These are phyloP conservation scores for Candida chauliodis DNA, from an alignment of 805 yeast genomes.

Conservation along the genomic window DNA sequence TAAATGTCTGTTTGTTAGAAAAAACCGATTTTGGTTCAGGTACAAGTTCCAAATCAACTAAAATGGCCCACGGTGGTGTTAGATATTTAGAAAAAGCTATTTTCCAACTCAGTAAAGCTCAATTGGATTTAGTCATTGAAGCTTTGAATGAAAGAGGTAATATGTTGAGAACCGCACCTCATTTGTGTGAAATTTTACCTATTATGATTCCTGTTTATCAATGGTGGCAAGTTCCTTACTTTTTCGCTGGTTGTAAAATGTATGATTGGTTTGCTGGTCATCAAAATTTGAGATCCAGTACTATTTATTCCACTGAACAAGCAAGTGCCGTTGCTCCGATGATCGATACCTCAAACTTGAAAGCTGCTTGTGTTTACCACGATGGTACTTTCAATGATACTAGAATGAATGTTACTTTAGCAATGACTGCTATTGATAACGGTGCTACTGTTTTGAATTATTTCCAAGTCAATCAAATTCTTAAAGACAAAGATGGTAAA, in stretches of 20 bases:
- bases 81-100: constrained; percentile 93
- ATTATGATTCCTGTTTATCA: constrained; percentile 94
- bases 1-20: constrained; percentile 83
- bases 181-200: constrained; percentile 79
- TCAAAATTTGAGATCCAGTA: constrained; percentile 78
- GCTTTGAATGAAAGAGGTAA: constrained; percentile 47
- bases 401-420: constrained; percentile 82
- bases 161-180: constrained; percentile 88
- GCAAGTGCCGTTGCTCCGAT: constrained; percentile 80
- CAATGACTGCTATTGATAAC: constrained; percentile 76
- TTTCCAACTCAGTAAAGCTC: constrained; percentile 87
- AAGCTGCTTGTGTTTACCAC: constrained; percentile 90
- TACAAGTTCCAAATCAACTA: constrained; percentile 90
- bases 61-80: constrained; percentile 97
- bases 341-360: constrained; percentile 72
- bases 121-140: constrained; percentile 38
- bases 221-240: constrained; percentile 95
- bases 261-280: constrained; percentile 91
- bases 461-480: constrained; percentile 71
- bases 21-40: constrained; percentile 89
- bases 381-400: constrained; percentile 95
- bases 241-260: constrained; percentile 84
- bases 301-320: constrained; percentile 60
- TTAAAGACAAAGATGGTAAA: constrained; percentile 59
- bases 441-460: constrained; percentile 92